phyloP scores from a whole-genome alignment of 2,329 filamentous ascomycete genomes.

The Talaromyces sp. region DNA sequence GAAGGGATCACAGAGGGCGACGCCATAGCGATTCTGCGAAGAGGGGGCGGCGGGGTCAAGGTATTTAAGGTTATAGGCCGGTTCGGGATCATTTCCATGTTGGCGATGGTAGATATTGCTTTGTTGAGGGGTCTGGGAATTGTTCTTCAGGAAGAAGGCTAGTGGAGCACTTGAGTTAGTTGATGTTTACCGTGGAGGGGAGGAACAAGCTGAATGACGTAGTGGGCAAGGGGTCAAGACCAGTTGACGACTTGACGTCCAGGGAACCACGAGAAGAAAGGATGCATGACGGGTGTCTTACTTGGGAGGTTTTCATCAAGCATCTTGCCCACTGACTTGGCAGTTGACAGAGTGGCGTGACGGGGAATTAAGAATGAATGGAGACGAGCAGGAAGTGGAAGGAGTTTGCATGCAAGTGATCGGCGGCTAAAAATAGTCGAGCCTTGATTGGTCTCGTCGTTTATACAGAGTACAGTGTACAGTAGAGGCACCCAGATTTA shows the following conservation, averaged over 20 bases:
- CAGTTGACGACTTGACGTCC: not conserved
- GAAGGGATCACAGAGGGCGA: slow-evolving; percentile 80
- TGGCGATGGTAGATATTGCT: slow-evolving; percentile 56
- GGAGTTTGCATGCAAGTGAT: slow-evolving; percentile 19
- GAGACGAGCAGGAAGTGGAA: not conserved
- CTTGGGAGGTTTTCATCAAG: slow-evolving; percentile 92
- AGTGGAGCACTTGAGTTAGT: slow-evolving; percentile 22
- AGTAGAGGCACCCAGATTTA: slow-evolving; percentile 9
- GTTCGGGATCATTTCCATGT: slow-evolving; percentile 76
- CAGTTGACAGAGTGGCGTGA: no score
- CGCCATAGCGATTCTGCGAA: slow-evolving; percentile 81
- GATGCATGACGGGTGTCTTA: slow-evolving; percentile 31
- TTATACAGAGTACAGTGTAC: no score
- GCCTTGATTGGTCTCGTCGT: no score
- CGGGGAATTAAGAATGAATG: not conserved
- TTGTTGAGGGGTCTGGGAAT: slow-evolving; percentile 42
- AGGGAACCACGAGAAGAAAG: not conserved
- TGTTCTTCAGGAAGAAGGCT: slow-evolving; percentile 64
- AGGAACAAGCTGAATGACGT: slow-evolving; percentile 17
- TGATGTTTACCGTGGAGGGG: slow-evolving; percentile 9
- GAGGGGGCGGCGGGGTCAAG: slow-evolving; percentile 70
- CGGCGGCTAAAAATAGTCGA: slow-evolving; percentile 29
- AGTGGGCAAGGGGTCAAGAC: not conserved
- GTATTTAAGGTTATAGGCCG: slow-evolving; percentile 79
- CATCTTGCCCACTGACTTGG: slow-evolving; percentile 57